Evolutionary conservation across 2,329 filamentous ascomycete species (phyloP).

Genomic region (Phyllosticta paracitricarpa): DNA sequence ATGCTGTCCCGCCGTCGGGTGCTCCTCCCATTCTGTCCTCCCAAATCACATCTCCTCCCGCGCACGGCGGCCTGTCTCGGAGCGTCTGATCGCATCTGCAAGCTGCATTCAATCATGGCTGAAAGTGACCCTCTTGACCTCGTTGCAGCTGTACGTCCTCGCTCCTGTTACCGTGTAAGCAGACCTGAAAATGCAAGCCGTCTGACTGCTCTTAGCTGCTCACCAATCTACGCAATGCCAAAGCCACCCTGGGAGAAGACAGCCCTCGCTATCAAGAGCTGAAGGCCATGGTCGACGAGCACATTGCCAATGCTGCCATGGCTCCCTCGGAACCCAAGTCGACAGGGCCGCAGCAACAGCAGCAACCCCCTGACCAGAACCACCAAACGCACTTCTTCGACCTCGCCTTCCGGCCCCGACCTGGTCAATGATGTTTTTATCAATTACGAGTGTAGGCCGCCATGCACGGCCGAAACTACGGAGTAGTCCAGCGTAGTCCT

Average conservation of each 20-base stretch:
- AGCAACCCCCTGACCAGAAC: not conserved
- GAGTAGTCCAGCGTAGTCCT: not conserved
- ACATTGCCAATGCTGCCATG: conserved; percentile 14
- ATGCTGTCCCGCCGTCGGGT: too few relatives aligned
- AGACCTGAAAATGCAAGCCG: not conserved
- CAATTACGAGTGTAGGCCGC: conserved; percentile 1
- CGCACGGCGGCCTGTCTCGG: too few relatives aligned
- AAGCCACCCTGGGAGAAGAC: conserved; percentile 22
- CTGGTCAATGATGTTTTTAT: conserved; percentile 2
- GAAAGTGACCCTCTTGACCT: not conserved
- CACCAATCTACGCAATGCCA: conserved; percentile 25
- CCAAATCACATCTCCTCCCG: not conserved
- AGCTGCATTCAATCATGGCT: not conserved
- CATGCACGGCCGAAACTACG: not conserved
- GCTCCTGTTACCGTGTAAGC: not conserved
- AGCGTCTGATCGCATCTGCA: not conserved
- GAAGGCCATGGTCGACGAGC: conserved; percentile 23
- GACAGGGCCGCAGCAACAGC: not conserved
- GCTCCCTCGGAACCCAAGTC: not conserved
- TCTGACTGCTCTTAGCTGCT: conserved; percentile 20
- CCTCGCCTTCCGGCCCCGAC: conserved; percentile 8
- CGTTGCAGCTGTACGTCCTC: not conserved
- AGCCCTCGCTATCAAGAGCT: conserved; percentile 23
- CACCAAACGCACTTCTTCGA: conserved; percentile 6
- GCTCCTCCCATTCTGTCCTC: not conserved